Percentiles rank a stretch among this genome's conserved stretches.
Conservation (phyloP, 2,329 filamentous ascomycete species). For the Alternaria consortialis region DNA sequence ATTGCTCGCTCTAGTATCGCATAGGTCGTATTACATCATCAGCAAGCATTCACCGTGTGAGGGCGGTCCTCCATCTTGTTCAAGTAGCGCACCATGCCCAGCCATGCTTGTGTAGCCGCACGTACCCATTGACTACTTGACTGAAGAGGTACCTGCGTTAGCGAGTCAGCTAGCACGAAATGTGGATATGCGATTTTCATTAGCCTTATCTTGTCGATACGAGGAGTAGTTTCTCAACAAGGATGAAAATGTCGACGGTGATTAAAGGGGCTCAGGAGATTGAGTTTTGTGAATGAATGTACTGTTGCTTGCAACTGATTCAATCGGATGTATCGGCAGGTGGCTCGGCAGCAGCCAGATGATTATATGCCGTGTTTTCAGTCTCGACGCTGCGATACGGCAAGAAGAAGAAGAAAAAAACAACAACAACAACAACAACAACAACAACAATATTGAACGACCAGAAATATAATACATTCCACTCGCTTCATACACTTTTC, state of each 20-base stretch:
- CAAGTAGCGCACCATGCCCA: not conserved
- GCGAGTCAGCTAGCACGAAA: not conserved
- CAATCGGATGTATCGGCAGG: not conserved
- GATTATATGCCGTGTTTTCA: not conserved
- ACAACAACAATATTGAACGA: too few relatives aligned
- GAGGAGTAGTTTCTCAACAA: constrained; percentile 4
- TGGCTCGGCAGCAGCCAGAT: too few relatives aligned
- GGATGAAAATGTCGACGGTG: not conserved
- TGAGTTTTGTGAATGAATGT: not conserved
- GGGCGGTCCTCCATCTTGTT: not conserved
- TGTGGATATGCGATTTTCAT: not conserved
- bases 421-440: too few relatives aligned
- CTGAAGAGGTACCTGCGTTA: not conserved
- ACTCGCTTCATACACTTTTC: not conserved
- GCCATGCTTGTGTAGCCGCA: not conserved
- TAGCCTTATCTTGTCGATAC: constrained; percentile 1
- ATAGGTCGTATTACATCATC: not conserved
- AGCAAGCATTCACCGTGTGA: not conserved
- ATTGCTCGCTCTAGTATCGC: not conserved
- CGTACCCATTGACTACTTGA: not conserved
- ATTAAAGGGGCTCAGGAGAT: not conserved
- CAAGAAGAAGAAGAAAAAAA: not conserved
- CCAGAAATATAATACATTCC: not conserved
- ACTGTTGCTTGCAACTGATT: not conserved
- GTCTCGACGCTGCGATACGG: not conserved